These are phyloP conservation scores for Gossypium anomalum DNA, from an alignment of 345 rosid genomes.

Conservation along the genomic window DNA sequence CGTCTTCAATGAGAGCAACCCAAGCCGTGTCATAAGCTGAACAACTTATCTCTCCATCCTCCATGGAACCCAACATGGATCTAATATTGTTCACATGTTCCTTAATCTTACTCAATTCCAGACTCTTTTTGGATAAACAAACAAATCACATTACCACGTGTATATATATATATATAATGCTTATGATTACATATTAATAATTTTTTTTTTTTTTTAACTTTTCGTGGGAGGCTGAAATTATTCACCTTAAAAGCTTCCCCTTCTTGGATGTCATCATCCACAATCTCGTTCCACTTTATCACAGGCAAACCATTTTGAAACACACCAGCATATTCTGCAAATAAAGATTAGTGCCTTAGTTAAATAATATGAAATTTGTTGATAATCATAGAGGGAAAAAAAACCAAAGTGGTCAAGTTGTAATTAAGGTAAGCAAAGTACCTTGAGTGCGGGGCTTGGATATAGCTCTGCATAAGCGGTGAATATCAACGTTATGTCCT, in stretches of 20 bases:
- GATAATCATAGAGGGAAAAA: background rate
- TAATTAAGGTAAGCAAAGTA: background rate
- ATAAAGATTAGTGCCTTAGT: background rate
- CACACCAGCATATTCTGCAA: slow-evolving; percentile 35
- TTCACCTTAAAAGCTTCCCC: slow-evolving; percentile 38
- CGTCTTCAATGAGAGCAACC: slow-evolving; percentile 77
- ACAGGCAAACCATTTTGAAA: slow-evolving; percentile 47
- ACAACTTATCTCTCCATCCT: slow-evolving; percentile 78
- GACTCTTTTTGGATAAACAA: slow-evolving; percentile 21
- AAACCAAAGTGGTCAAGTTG: background rate
- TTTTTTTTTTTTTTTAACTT: too few relatives aligned
- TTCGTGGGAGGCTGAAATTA: background rate
- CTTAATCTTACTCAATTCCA: slow-evolving; percentile 29
- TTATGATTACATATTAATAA: background rate
- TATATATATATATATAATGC: background rate
- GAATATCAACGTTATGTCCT: slow-evolving; percentile 6
- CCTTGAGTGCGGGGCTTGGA: slow-evolving; percentile 14
- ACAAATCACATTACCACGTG: background rate
- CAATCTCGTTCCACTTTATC: slow-evolving; percentile 48
- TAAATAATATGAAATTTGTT: background rate
- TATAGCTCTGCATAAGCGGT: background rate
- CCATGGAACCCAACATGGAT: slow-evolving; percentile 53
- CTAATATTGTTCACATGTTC: slow-evolving; percentile 46
- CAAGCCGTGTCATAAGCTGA: slow-evolving; percentile 98
- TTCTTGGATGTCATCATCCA: slow-evolving; percentile 38